Evolutionary conservation across 371 early-diverging fungal genomes (phyloP).

Genomic region (Umbelopsis sp.): DNA sequence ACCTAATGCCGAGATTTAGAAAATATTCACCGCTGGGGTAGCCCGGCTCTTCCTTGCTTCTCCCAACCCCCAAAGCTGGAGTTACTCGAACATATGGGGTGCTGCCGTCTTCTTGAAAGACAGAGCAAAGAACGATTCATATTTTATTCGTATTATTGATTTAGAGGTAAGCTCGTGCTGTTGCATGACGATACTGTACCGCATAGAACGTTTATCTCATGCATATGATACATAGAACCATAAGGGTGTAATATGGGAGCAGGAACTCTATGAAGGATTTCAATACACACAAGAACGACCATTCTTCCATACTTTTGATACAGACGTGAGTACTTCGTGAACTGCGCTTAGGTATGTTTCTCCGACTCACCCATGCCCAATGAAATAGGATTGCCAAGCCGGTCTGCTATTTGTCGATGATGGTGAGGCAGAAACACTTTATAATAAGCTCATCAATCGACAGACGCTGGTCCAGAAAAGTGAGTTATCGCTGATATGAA

Average conservation of each 20-base stretch:
- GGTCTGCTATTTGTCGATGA: constrained; percentile 89
- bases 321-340: constrained; percentile 65
- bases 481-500: constrained; percentile 12
- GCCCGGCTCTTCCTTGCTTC: constrained; percentile 86
- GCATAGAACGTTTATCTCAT: too few relatives aligned
- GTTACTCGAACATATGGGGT: constrained; percentile 79
- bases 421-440: constrained; percentile 79
- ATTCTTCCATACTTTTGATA: constrained; percentile 86
- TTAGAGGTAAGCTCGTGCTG: constrained; percentile 53
- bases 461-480: constrained; percentile 46
- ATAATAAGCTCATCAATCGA: constrained; percentile 65
- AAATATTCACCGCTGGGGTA: constrained; percentile 85
- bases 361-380: background rate
- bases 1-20: constrained; percentile 46
- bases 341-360: background rate
- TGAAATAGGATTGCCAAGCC: constrained; percentile 65
- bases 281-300: constrained; percentile 73
- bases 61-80: constrained; percentile 73
- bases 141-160: constrained; percentile 81
- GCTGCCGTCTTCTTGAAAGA: constrained; percentile 78
- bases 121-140: constrained; percentile 56
- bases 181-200: background rate
- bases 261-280: constrained; percentile 80
- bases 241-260: constrained; percentile 79
- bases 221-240: constrained; percentile 38